phyloP scores from a whole-genome alignment of 2,329 filamentous ascomycete species.

The Aspergillus pseudoglaucus region DNA sequence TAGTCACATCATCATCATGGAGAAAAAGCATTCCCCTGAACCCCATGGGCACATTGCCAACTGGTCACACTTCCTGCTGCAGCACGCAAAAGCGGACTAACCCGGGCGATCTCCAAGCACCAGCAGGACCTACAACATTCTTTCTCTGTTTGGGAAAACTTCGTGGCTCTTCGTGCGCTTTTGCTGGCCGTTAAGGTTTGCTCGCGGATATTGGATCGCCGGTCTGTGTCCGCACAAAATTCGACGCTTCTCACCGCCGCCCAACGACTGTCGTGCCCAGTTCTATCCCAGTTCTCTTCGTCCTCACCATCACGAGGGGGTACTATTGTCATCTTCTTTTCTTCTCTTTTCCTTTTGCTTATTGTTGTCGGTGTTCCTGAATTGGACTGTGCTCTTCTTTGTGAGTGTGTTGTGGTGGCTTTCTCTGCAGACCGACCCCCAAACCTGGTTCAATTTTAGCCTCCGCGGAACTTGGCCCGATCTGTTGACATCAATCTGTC shows the following conservation, averaged over 20 bases:
- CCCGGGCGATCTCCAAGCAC: neutral
- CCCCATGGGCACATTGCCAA: neutral
- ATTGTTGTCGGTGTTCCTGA: neutral
- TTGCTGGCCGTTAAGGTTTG: conserved; percentile 1
- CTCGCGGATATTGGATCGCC: conserved; percentile 2
- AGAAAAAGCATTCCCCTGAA: neutral
- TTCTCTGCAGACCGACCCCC: neutral
- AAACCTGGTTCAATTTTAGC: neutral
- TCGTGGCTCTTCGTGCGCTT: neutral
- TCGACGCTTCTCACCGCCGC: conserved; percentile 4
- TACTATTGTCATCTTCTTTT: neutral
- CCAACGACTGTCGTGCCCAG: neutral
- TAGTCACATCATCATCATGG: neutral
- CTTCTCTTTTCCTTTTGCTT: neutral
- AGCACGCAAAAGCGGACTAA: neutral
- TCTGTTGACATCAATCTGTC: conserved; percentile 1
- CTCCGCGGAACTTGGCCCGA: neutral
- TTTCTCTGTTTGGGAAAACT: neutral
- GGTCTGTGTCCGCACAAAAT: conserved; percentile 3
- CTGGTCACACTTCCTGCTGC: neutral
- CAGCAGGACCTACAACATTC: neutral
- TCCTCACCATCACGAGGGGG: neutral
- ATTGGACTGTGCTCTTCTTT: neutral
- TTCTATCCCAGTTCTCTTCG: neutral
- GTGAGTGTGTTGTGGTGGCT: neutral